Evolutionary conservation across 805 yeast species (phyloP).

Genomic region (Lipomyces spencermartinsiae): DNA sequence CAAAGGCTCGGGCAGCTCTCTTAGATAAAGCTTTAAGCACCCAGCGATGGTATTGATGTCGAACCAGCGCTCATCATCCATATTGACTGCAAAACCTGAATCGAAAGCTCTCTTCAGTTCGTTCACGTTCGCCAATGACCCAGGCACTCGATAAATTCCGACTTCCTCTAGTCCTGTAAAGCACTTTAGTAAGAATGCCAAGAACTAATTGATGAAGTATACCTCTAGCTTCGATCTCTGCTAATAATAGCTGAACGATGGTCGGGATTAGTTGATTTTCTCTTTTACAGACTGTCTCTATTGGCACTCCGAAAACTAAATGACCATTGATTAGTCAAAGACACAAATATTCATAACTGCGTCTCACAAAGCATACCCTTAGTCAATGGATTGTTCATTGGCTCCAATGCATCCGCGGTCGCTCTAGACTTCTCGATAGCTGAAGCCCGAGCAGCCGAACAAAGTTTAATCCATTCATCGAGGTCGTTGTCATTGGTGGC

Average conservation of each 20-base stretch:
- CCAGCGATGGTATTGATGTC: constrained; percentile 89
- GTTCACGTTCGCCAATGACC: constrained; percentile 64
- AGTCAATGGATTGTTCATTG: background rate
- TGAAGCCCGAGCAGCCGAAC: constrained; percentile 41
- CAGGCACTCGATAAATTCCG: constrained; percentile 82
- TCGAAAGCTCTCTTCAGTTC: constrained; percentile 61
- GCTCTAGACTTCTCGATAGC: constrained; percentile 31
- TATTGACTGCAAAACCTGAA: constrained; percentile 53
- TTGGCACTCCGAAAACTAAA: constrained; percentile 84
- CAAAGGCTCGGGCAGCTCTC: constrained; percentile 85
- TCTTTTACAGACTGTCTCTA: constrained; percentile 73
- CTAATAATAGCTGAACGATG: constrained; percentile 68
- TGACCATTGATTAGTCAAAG: background rate
- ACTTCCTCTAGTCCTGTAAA: constrained; percentile 79
- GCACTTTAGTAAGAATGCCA: background rate
- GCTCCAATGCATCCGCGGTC: background rate
- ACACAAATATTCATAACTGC: background rate
- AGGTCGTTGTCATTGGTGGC: constrained; percentile 66
- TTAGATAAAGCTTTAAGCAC: constrained; percentile 80
- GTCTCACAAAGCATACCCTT: constrained; percentile 10
- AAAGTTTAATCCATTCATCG: constrained; percentile 70
- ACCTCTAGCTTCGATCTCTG: constrained; percentile 74
- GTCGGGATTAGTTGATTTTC: constrained; percentile 68
- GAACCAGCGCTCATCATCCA: constrained; percentile 65
- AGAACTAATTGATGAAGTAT: background rate